Conservation (phyloP, 495 filamentous ascomycete genomes). For the Lindgomyces ingoldianus region DNA sequence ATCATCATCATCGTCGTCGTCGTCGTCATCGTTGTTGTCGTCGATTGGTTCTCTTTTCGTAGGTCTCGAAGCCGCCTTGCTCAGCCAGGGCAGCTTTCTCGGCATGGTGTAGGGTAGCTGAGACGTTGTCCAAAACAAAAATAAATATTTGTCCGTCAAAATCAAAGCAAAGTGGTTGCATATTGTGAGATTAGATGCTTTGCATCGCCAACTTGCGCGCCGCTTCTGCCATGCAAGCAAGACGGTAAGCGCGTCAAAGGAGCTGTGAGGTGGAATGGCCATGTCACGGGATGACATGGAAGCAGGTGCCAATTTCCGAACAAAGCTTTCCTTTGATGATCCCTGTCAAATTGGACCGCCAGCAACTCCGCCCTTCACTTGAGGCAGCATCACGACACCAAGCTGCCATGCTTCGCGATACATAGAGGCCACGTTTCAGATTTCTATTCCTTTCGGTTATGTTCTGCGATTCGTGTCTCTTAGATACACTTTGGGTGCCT, state of each 20-base stretch:
- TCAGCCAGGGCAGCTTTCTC: conserved; percentile 35
- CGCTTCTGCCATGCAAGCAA: background rate
- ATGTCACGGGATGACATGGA: conserved; percentile 8
- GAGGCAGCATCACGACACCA: conserved; percentile 13
- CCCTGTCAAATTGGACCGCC: background rate
- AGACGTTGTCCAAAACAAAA: background rate
- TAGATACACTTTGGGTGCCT: background rate
- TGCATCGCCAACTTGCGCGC: background rate
- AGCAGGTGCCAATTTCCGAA: background rate
- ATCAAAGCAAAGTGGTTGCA: background rate
- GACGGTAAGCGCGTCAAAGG: background rate
- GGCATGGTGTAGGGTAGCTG: conserved; percentile 22
- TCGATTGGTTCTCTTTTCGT: conserved; percentile 3
- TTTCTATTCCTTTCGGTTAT: conserved; percentile 21
- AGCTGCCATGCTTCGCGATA: background rate
- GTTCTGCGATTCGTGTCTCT: conserved; percentile 9
- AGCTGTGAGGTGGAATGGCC: no score
- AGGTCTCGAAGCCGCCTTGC: conserved; percentile 6
- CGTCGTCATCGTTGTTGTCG: conserved; percentile 5
- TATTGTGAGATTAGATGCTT: conserved; percentile 1
- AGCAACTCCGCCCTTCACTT: background rate
- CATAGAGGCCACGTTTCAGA: conserved; percentile 21
- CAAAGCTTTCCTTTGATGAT: background rate
- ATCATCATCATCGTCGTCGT: background rate
- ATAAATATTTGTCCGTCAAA: background rate